phyloP scores from a whole-genome alignment of 2,329 filamentous ascomycete genomes.

The Trichoderma aggressivum region DNA sequence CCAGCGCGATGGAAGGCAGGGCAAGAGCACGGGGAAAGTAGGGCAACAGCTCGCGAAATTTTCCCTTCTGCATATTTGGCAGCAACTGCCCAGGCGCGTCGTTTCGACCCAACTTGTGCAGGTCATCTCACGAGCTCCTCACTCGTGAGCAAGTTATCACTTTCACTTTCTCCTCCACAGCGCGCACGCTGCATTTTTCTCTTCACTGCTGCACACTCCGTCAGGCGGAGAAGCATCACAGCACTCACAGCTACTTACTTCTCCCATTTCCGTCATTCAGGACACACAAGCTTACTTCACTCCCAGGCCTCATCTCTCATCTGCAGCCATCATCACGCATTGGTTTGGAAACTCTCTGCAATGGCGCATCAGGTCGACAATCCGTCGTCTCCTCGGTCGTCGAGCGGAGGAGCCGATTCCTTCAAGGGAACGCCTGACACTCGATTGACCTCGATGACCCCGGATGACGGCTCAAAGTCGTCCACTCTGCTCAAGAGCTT shows the following conservation, averaged over 20 bases:
- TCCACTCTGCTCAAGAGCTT: conserved; percentile 36
- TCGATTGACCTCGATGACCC: conserved; percentile 60
- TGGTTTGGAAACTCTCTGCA: background rate
- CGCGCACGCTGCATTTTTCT: background rate
- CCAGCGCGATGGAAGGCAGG: background rate
- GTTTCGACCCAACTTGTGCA: background rate
- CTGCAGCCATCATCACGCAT: background rate
- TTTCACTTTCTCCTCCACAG: background rate
- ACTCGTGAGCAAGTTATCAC: background rate
- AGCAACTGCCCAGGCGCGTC: conserved; percentile 2
- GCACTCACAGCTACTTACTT: background rate
- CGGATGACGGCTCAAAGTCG: conserved; percentile 50
- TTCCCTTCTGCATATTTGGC: background rate
- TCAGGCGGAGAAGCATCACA: background rate
- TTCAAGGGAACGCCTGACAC: conserved; percentile 63
- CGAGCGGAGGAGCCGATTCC: conserved; percentile 51
- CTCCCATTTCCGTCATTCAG: background rate
- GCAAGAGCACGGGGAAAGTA: conserved; percentile 4
- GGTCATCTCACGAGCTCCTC: background rate
- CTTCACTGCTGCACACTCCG: background rate
- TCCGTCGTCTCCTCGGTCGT: conserved; percentile 50
- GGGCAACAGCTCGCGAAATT: background rate
- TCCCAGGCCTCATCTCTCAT: background rate
- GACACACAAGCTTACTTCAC: background rate
- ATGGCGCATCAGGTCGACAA: conserved; percentile 45